Conservation (phyloP, 2,329 filamentous ascomycete genomes). For the Cercospora sp. region DNA sequence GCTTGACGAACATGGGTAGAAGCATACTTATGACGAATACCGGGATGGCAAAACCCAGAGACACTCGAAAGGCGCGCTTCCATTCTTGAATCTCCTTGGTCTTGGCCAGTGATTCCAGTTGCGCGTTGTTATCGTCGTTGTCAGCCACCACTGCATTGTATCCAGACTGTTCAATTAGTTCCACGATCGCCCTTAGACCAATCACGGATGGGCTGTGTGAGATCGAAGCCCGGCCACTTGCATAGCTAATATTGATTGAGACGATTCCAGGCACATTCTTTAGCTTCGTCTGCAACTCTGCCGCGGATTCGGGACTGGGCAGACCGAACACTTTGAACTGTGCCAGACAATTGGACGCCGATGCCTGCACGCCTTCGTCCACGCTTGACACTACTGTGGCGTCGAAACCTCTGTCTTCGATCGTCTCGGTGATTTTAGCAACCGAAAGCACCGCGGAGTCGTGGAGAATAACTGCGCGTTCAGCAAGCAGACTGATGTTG, state of each 20-base stretch:
- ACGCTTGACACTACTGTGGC: constrained; percentile 74
- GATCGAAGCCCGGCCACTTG: constrained; percentile 72
- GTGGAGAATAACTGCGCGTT: constrained; percentile 85
- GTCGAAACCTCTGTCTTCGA: constrained; percentile 89
- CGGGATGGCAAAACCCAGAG: constrained; percentile 78
- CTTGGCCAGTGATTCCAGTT: constrained; percentile 92
- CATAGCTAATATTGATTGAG: constrained; percentile 70
- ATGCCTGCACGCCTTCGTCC: constrained; percentile 60
- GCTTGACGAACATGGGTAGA: constrained; percentile 78
- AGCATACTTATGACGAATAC: constrained; percentile 94
- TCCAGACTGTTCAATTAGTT: constrained; percentile 75
- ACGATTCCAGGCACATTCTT: constrained; percentile 67
- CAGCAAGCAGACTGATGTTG: constrained; percentile 91
- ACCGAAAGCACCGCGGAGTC: constrained; percentile 69
- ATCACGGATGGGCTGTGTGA: constrained; percentile 69
- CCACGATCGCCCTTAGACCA: constrained; percentile 80
- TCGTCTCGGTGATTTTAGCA: constrained; percentile 74
- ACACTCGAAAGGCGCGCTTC: constrained; percentile 76
- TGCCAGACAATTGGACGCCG: constrained; percentile 58
- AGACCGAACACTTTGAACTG: constrained; percentile 85
- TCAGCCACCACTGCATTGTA: constrained; percentile 89
- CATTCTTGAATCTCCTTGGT: constrained; percentile 95
- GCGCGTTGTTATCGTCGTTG: constrained; percentile 92
- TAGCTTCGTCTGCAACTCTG: constrained; percentile 68
- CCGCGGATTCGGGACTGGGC: constrained; percentile 69